Base-by-base conservation (phyloP, 1,284 basidiomycete species). In the Abortiporus biennis region DNA sequence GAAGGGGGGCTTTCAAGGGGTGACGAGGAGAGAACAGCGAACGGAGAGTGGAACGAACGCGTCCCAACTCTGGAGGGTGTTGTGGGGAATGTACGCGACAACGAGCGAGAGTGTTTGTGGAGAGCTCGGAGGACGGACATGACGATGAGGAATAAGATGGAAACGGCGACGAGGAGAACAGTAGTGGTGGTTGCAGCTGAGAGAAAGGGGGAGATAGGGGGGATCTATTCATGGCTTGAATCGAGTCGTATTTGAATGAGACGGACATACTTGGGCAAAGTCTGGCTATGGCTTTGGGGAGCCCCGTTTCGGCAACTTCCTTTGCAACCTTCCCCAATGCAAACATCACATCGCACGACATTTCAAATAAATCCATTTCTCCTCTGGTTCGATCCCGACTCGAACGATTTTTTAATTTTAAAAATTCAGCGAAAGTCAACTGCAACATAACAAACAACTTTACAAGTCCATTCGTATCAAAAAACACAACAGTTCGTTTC, bases 41-140 rank as follows among this genome's bases (percentile, higher is more conserved):
- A 80, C 39, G 79, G 76, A 9, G 80, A 74, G 62, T 79, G 78
- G 64, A 82, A 80, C 1, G 68, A 50, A 47, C 76, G 75, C 17
- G 44, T 40, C 33, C 44, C 20, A 37, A 44, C 29, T 47, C 43
- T 21, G 35, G 43, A 38, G 27, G 41, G 38, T 42, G 46, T 24
- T 43, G 47, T 31, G 19, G 51, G 46, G 40, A 52, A 49, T 11
- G 54, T 46, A 35, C 51, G 52, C 29, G 59, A 58, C 46, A 61
- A 49, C 23, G 53, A 19, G 51, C 61, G 63, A 47, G 59, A 38
- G 51, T 61, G 58, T 27, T 61, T 61, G 40, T 56, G 39, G 43
- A 58, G 33, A 19, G 51, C 44, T 47, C 58, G 60, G 45, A 59
- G 49, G 47, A 59, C 53, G 37, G 55, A 57, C 51, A 55, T 57